Percentiles rank a stretch among this genome's conserved stretches.
phyloP scores from a whole-genome alignment of 306 rosid species.

The Calophaca sinica region DNA sequence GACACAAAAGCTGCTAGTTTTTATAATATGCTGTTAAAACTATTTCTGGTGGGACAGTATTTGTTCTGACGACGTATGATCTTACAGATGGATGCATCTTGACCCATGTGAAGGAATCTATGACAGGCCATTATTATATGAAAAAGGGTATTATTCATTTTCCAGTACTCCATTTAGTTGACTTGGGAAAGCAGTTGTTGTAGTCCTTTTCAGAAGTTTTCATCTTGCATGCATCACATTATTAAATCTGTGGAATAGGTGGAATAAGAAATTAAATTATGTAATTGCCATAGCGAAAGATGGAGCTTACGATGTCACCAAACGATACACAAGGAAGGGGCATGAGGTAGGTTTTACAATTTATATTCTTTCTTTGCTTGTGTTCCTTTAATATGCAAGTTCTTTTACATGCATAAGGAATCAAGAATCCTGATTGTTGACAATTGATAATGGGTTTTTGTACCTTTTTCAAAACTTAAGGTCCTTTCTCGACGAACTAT shows the following conservation, averaged over 20 bases:
- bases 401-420: background rate
- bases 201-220: slow-evolving; percentile 23
- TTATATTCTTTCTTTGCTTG: background rate
- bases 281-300: slow-evolving; percentile 76
- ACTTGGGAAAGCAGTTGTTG: slow-evolving; percentile 34
- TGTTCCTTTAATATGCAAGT: slow-evolving; percentile 17
- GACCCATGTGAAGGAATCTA: slow-evolving; percentile 91
- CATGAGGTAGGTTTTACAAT: slow-evolving; percentile 67
- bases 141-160: slow-evolving; percentile 73
- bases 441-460: slow-evolving; percentile 22
- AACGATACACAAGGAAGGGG: slow-evolving; percentile 94
- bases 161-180: slow-evolving; percentile 36
- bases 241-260: slow-evolving; percentile 56
- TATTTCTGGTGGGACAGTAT: slow-evolving; percentile 6
- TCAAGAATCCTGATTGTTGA: slow-evolving; percentile 25
- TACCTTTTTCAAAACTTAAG: slow-evolving; percentile 49
- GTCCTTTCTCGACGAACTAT: slow-evolving; percentile 78
- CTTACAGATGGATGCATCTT: slow-evolving; percentile 95
- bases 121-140: slow-evolving; percentile 90
- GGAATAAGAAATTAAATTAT: slow-evolving; percentile 86
- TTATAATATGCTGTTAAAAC: slow-evolving; percentile 27
- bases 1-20: slow-evolving; percentile 27
- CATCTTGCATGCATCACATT: slow-evolving; percentile 20
- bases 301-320: slow-evolving; percentile 88
- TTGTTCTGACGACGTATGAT: slow-evolving; percentile 48